Evolutionary conservation across 257 asterid species (phyloP).

Genomic region (Lycium ferocissimum): DNA sequence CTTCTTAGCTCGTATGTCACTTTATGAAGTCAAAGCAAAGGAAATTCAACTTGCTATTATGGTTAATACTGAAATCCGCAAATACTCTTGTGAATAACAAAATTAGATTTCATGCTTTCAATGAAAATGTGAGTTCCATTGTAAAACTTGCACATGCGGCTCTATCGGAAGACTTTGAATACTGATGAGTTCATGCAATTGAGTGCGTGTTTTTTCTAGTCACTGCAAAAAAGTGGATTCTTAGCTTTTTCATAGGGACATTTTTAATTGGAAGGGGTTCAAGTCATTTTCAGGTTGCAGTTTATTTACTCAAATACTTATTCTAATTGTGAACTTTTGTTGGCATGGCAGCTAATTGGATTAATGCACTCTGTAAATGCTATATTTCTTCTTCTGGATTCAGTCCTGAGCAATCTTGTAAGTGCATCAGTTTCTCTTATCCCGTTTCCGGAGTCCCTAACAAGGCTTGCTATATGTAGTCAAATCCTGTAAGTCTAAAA

Average conservation of each 20-base stretch:
- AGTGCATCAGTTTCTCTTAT: conserved; percentile 32
- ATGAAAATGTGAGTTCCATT: background rate
- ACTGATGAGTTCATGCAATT: no score
- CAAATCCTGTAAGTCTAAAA: background rate
- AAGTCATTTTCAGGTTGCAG: background rate
- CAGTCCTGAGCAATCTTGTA: conserved; percentile 75
- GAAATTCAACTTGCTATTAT: background rate
- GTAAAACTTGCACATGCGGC: background rate
- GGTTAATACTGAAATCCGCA: background rate
- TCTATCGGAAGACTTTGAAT: background rate
- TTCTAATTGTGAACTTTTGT: conserved; percentile 21
- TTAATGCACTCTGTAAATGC: conserved; percentile 93
- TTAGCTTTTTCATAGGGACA: background rate
- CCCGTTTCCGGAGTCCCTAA: background rate
- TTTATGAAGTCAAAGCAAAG: conserved; percentile 11
- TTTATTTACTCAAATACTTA: background rate
- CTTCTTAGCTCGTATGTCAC: background rate
- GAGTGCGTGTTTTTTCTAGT: background rate
- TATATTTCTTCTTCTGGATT: conserved; percentile 75
- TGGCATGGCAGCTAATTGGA: conserved; percentile 64
- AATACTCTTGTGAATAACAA: background rate
- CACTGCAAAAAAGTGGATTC: background rate
- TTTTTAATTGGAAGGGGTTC: background rate
- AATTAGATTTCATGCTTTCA: background rate
- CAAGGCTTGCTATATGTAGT: background rate